Conservation (phyloP, 345 rosid genomes). For the Brassica nigra region DNA sequence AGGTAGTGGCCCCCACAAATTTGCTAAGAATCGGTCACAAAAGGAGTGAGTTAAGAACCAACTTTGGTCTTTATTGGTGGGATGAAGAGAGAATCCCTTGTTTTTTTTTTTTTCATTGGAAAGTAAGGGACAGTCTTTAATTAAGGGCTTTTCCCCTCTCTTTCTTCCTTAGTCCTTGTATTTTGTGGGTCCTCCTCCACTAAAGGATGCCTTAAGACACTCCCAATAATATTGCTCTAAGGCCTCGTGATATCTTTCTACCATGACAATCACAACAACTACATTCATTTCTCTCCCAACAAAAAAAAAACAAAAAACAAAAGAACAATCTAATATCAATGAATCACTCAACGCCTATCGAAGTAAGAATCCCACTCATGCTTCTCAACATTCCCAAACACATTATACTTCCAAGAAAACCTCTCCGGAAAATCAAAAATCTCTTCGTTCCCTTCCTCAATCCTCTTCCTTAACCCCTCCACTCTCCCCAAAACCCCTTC, state of each 20-base stretch:
- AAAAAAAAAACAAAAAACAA: background rate
- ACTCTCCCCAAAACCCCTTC: slow-evolving; percentile 71
- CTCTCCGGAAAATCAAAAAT: slow-evolving; percentile 49
- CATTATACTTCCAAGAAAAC: slow-evolving; percentile 60
- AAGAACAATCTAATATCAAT: background rate
- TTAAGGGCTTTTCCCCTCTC: too few relatives aligned
- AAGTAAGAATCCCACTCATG: slow-evolving; percentile 74
- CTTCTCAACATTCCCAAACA: slow-evolving; percentile 48
- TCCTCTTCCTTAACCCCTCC: slow-evolving; percentile 43
- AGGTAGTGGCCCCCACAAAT: too few relatives aligned
- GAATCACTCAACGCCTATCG: slow-evolving; percentile 32
- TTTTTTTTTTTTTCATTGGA: too few relatives aligned
- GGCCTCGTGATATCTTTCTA: background rate
- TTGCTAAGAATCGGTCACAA: too few relatives aligned
- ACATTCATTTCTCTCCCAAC: slow-evolving; percentile 22
- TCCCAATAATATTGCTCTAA: too few relatives aligned
- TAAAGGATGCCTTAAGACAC: too few relatives aligned
- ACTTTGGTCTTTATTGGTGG: too few relatives aligned
- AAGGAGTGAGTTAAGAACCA: too few relatives aligned
- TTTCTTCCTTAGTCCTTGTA: too few relatives aligned
- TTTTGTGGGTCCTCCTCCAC: too few relatives aligned
- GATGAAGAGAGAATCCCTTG: too few relatives aligned
- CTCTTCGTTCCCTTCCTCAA: slow-evolving; percentile 41
- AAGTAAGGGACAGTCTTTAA: too few relatives aligned
- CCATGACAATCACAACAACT: slow-evolving; percentile 8